Evolutionary conservation across 2,329 filamentous ascomycete genomes (phyloP).

Genomic region (Gnomoniopsis smithogilvyi): DNA sequence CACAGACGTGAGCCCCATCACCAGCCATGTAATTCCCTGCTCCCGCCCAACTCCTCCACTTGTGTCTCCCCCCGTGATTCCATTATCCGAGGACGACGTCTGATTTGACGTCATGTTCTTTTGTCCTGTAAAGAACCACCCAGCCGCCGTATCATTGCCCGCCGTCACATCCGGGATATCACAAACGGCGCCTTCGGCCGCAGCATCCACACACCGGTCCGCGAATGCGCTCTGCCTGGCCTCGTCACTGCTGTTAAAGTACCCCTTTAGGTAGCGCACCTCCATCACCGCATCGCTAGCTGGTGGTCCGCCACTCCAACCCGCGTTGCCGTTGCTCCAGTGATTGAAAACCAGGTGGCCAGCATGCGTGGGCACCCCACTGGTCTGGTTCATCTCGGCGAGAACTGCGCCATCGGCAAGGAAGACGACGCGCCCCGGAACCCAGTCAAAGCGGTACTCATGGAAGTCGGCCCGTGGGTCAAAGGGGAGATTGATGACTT

Average conservation of each 20-base stretch:
- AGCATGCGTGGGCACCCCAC: conserved; percentile 54
- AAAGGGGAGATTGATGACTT: conserved; percentile 59
- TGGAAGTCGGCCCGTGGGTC: conserved; percentile 64
- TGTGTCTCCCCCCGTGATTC: conserved; percentile 6
- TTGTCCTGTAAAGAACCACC: conserved; percentile 48
- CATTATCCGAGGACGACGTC: conserved; percentile 31
- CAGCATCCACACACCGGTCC: conserved; percentile 38
- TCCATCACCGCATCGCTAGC: conserved; percentile 57
- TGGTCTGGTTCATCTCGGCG: conserved; percentile 48
- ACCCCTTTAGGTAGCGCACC: conserved; percentile 70
- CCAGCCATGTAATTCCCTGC: background rate
- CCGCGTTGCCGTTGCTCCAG: conserved; percentile 72
- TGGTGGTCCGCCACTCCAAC: conserved; percentile 72
- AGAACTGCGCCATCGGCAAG: conserved; percentile 63
- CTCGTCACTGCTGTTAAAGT: conserved; percentile 67
- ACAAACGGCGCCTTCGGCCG: conserved; percentile 40
- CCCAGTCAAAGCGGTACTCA: conserved; percentile 78
- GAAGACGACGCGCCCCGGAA: conserved; percentile 60
- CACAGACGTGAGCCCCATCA: background rate
- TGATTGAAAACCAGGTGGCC: conserved; percentile 72
- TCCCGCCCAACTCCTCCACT: background rate
- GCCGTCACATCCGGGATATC: conserved; percentile 44
- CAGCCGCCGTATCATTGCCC: conserved; percentile 29
- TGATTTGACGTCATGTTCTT: conserved; percentile 47
- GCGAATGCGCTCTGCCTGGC: conserved; percentile 36